A percentile compares a stretch with the other conserved stretches of the same genome.
phyloP scores from a whole-genome alignment of 176 grass and related monocot genomes.

The Otatea glauca region DNA sequence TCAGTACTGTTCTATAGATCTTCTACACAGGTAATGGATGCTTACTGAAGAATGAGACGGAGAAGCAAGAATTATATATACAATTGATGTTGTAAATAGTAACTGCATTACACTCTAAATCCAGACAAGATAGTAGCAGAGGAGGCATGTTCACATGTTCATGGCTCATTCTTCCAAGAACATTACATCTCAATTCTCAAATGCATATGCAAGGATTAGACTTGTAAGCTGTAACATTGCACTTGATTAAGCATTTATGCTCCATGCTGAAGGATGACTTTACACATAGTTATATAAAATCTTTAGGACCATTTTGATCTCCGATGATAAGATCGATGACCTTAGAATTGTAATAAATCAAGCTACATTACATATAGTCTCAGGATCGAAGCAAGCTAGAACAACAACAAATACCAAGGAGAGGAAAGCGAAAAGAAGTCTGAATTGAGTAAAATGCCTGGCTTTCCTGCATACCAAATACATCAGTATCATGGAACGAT shows the following conservation, averaged over 20 bases:
- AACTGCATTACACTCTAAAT: constrained; percentile 22
- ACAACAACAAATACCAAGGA: constrained; percentile 32
- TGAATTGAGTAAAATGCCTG: constrained; percentile 69
- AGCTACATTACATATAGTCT: constrained; percentile 48
- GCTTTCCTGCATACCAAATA: constrained; percentile 68
- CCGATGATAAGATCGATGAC: constrained; percentile 32
- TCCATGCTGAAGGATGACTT: constrained; percentile 7
- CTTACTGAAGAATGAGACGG: not conserved
- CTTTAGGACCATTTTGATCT: constrained; percentile 24
- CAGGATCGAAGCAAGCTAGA: constrained; percentile 27
- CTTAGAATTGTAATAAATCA: constrained; percentile 24
- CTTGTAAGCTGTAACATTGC: constrained; percentile 25
- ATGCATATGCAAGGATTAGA: constrained; percentile 8
- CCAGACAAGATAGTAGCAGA: not conserved
- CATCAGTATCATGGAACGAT: constrained; percentile 2
- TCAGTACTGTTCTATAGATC: constrained; percentile 19
- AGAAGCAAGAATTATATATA: not conserved
- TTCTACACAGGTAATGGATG: constrained; percentile 25
- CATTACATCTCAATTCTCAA: constrained; percentile 20
- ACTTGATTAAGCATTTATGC: constrained; percentile 16
- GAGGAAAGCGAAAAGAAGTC: constrained; percentile 47
- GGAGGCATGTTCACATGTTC: not conserved
- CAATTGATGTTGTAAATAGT: not conserved
- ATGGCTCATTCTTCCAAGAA: not conserved
- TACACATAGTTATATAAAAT: constrained; percentile 37